These are phyloP conservation scores for Wickerhamomyces kurtzmanii DNA, from an alignment of 805 yeast species.

Conservation along the genomic window DNA sequence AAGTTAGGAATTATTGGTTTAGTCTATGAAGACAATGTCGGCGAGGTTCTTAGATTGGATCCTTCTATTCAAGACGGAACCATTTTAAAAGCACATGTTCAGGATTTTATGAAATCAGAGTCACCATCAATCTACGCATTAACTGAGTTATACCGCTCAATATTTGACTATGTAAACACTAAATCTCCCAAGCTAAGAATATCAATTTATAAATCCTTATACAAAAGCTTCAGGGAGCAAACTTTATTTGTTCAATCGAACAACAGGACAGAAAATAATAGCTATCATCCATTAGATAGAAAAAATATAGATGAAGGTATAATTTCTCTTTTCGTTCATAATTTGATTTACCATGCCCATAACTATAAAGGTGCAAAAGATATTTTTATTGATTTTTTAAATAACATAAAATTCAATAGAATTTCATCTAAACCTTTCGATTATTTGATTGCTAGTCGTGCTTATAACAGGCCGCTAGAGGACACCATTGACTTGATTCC, in stretches of 20 bases:
- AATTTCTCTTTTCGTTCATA: constrained; percentile 8
- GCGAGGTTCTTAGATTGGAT: not conserved
- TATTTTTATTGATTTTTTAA: constrained; percentile 8
- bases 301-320: constrained; percentile 9
- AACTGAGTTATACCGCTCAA: constrained; percentile 9
- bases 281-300: constrained; percentile 6
- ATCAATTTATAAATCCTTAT: not conserved
- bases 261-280: not conserved
- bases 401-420: constrained; percentile 1
- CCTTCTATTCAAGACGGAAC: not conserved
- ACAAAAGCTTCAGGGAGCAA: not conserved
- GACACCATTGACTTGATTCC: constrained; percentile 1
- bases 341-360: constrained; percentile 2
- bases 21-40: constrained; percentile 3
- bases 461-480: not conserved
- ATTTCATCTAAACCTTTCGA: constrained; percentile 2
- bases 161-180: constrained; percentile 7
- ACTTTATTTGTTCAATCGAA: constrained; percentile 1
- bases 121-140: constrained; percentile 7
- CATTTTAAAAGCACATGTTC: constrained; percentile 2
- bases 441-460: not conserved
- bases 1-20: constrained; percentile 9
- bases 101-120: constrained; percentile 4
- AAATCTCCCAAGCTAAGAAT: not conserved
- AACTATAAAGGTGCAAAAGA: constrained; percentile 8